Evolutionary conservation across 2,329 filamentous ascomycete species (phyloP).

Genomic region (Paracorniculantispora psalliotae): DNA sequence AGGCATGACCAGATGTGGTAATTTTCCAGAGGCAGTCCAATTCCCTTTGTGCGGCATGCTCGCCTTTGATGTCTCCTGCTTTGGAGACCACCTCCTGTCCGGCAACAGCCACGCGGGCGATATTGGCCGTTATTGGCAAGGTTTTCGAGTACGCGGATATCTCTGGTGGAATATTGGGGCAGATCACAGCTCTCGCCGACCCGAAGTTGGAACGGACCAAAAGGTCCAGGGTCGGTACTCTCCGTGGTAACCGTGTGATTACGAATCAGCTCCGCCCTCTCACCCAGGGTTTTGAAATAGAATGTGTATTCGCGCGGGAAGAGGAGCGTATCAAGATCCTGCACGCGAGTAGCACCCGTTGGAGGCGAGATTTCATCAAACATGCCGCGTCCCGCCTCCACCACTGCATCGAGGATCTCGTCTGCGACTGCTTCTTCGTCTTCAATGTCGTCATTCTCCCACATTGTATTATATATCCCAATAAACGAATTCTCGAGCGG

Average conservation of each 20-base stretch:
- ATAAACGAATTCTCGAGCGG: constrained; percentile 17
- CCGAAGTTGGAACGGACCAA: background rate
- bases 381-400: constrained; percentile 13
- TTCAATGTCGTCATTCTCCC: constrained; percentile 13
- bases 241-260: background rate
- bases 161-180: constrained; percentile 16
- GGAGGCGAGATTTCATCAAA: constrained; percentile 17
- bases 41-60: constrained; percentile 16
- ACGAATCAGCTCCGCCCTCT: constrained; percentile 8
- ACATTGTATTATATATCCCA: constrained; percentile 17
- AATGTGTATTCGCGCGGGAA: constrained; percentile 17
- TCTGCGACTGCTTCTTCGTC: constrained; percentile 14
- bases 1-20: constrained; percentile 12
- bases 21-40: constrained; percentile 16
- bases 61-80: constrained; percentile 11
- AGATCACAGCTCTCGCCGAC: background rate
- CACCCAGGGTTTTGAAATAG: constrained; percentile 12
- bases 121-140: constrained; percentile 17
- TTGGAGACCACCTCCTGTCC: constrained; percentile 17
- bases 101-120: constrained; percentile 14
- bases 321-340: constrained; percentile 17
- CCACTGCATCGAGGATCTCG: constrained; percentile 14
- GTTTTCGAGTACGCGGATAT: constrained; percentile 17
- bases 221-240: background rate
- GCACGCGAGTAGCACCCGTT: background rate